phyloP scores from a whole-genome alignment of 805 yeast genomes.

The Clavispora santaluciae region DNA sequence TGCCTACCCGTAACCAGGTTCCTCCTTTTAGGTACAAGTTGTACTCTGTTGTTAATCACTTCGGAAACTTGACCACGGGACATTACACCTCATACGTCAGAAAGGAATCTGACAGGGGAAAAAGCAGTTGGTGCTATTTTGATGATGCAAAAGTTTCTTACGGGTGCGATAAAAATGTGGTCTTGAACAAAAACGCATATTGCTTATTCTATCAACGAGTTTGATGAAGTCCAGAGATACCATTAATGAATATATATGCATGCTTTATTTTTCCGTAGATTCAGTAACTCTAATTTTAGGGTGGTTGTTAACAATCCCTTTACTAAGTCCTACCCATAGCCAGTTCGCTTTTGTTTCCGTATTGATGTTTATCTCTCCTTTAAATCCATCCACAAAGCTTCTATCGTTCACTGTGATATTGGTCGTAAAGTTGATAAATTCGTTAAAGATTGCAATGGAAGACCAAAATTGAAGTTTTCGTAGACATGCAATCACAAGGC shows the following conservation, averaged over 20 bases:
- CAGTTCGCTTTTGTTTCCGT: conserved; percentile 46
- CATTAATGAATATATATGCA: neutral
- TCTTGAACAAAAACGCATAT: conserved; percentile 72
- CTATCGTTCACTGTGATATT: conserved; percentile 80
- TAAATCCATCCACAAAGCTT: conserved; percentile 74
- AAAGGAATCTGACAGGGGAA: conserved; percentile 41
- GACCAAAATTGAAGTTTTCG: conserved; percentile 86
- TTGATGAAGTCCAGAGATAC: neutral
- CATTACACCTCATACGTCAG: conserved; percentile 82
- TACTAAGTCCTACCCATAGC: conserved; percentile 64
- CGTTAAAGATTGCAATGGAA: conserved; percentile 79
- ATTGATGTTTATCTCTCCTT: conserved; percentile 54
- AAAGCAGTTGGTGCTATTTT: conserved; percentile 71
- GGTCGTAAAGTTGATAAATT: conserved; percentile 71
- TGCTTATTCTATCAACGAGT: conserved; percentile 68
- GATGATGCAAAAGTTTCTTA: conserved; percentile 71
- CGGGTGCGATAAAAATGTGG: conserved; percentile 46
- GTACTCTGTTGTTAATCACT: conserved; percentile 80
- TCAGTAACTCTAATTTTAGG: conserved; percentile 42
- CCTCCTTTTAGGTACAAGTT: conserved; percentile 78
- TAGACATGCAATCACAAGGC: conserved; percentile 79
- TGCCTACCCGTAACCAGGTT: conserved; percentile 64
- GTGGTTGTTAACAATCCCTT: conserved; percentile 52
- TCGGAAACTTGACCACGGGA: conserved; percentile 77
- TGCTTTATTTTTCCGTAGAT: neutral